These are phyloP conservation scores for Yamadazyma kitorensis DNA, from an alignment of 805 yeast genomes.

Conservation along the genomic window DNA sequence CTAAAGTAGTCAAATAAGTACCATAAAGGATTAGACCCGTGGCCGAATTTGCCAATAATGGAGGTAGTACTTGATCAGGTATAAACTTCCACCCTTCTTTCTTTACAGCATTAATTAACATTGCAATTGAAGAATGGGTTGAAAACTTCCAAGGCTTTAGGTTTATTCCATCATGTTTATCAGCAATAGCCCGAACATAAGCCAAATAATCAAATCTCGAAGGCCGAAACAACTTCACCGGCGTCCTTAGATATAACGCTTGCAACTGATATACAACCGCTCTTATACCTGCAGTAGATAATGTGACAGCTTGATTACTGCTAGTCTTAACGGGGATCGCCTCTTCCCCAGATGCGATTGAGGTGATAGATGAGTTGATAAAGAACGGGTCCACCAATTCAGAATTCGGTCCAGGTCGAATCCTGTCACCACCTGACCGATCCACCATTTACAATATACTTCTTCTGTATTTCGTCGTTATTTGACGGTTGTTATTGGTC, in stretches of 20 bases:
- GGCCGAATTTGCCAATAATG: constrained; percentile 83
- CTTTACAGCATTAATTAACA: constrained; percentile 65
- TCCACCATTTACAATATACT: too few species aligned
- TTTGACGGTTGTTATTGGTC: too few species aligned
- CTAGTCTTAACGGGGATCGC: constrained; percentile 1
- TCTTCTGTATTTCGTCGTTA: too few species aligned
- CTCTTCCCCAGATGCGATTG: background rate
- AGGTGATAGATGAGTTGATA: too few species aligned
- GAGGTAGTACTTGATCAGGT: constrained; percentile 84
- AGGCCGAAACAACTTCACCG: constrained; percentile 84
- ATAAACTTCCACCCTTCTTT: constrained; percentile 84
- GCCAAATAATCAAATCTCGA: constrained; percentile 85
- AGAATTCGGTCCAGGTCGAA: too few species aligned
- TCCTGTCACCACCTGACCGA: too few species aligned
- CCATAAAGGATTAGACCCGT: constrained; percentile 85
- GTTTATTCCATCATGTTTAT: constrained; percentile 43
- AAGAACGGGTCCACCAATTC: too few species aligned
- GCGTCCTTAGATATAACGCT: constrained; percentile 74
- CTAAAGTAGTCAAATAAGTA: constrained; percentile 62
- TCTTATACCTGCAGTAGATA: constrained; percentile 81
- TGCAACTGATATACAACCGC: constrained; percentile 79
- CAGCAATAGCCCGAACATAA: constrained; percentile 52
- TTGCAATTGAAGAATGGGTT: constrained; percentile 78
- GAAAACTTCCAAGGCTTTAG: constrained; percentile 51
- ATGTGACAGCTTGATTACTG: constrained; percentile 58